These are phyloP conservation scores for Isatis lusitanica DNA, from an alignment of 441 rosid genomes.

Conservation along the genomic window DNA sequence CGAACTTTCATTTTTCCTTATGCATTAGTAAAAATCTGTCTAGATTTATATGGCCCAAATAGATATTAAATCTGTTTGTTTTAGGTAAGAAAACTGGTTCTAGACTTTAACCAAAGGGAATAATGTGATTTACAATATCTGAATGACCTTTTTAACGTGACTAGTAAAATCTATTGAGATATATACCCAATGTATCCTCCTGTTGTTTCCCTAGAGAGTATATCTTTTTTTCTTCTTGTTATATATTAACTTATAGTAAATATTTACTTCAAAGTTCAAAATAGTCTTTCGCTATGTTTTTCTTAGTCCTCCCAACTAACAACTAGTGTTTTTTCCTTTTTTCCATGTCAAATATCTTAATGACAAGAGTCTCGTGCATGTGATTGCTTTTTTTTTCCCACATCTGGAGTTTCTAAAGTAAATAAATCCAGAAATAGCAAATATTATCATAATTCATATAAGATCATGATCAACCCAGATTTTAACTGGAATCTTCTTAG, in stretches of 20 bases:
- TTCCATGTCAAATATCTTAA: not conserved
- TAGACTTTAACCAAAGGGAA: too few relatives aligned
- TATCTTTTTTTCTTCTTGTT: not conserved
- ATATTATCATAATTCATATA: not conserved
- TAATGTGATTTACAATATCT: not conserved
- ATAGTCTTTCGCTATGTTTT: not conserved
- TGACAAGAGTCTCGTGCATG: conserved; percentile 11
- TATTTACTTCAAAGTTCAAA: not conserved
- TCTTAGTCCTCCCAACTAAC: not conserved
- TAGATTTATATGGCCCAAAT: too few relatives aligned
- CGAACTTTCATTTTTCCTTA: too few relatives aligned
- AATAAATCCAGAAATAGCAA: not conserved
- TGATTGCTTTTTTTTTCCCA: not conserved
- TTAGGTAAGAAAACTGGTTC: too few relatives aligned
- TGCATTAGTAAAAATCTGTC: too few relatives aligned
- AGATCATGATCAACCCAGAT: not conserved
- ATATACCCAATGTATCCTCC: not conserved
- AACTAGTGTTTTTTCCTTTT: not conserved
- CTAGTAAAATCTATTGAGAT: not conserved
- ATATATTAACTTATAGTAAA: not conserved
- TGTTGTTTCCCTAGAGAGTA: not conserved
- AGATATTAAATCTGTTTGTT: too few relatives aligned
- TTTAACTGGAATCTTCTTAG: too few relatives aligned
- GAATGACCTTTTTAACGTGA: not conserved
- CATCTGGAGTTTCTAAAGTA: not conserved